Conservation (phyloP, 163 green algal species). For the Volvox carteri region DNA sequence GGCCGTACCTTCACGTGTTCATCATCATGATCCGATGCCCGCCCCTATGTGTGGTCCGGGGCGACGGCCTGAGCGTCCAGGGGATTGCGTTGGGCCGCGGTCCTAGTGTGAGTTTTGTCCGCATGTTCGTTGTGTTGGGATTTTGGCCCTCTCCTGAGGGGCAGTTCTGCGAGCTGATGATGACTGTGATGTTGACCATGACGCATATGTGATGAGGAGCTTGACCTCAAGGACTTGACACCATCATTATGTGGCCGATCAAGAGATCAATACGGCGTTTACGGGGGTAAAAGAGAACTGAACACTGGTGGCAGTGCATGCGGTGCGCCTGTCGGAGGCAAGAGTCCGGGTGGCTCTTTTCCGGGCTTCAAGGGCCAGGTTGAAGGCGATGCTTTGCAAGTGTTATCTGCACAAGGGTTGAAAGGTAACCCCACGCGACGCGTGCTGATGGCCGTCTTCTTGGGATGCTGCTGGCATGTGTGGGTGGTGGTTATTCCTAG, state of each 20-base stretch:
- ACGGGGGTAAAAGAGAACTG: no score
- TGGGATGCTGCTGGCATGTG: background rate
- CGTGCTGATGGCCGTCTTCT: background rate
- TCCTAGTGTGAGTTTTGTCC: background rate
- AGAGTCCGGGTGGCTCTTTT: background rate
- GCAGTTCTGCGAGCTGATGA: background rate
- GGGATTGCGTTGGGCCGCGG: background rate
- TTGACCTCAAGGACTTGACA: background rate
- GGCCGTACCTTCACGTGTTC: background rate
- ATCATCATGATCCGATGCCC: background rate
- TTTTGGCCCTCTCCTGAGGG: background rate
- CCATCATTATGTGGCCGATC: no score
- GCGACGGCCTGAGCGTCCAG: background rate
- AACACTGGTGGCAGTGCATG: no score
- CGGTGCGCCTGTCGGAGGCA: no score
- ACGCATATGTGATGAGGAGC: background rate
- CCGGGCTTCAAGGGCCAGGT: no score
- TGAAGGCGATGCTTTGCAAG: no score
- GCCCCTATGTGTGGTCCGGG: background rate
- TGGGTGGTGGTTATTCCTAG: background rate
- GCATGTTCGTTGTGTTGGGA: background rate
- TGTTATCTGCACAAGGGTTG: no score
- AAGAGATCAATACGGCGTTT: no score
- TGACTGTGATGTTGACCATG: background rate
- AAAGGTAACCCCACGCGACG: conserved; percentile 11